Conservation (phyloP, 1,139 yeast genomes). For the Diutina neorugosa region DNA sequence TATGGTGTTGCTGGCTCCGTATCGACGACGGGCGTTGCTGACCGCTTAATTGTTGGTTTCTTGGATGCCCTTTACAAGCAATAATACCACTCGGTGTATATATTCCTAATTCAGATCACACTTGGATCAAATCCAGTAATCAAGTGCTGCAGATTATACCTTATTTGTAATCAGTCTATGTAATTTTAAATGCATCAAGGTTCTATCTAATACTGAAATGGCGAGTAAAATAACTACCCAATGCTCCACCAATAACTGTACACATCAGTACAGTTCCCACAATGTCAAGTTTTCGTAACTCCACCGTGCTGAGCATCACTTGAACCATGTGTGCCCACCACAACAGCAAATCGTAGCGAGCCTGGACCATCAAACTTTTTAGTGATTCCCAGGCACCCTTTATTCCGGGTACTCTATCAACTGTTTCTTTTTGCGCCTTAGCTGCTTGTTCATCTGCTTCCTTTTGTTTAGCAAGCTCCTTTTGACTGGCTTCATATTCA, state of each 20-base stretch:
- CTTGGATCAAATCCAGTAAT: neutral
- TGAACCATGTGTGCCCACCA: neutral
- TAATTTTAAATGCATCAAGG: neutral
- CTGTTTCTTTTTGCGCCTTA: neutral
- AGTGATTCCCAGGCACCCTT: neutral
- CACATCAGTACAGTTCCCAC: neutral
- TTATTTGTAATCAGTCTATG: neutral
- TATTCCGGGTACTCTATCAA: neutral
- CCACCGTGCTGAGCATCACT: neutral
- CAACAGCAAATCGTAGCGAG: neutral
- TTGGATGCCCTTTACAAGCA: conserved; percentile 62
- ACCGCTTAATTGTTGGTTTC: conserved; percentile 63
- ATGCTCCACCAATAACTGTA: neutral
- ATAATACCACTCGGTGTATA: neutral
- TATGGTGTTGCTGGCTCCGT: conserved; percentile 95
- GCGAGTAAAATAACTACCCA: neutral
- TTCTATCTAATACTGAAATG: neutral
- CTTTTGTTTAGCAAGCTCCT: neutral
- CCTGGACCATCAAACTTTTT: neutral
- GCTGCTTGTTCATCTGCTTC: neutral
- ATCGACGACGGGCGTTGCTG: conserved; percentile 76
- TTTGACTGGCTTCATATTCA: neutral
- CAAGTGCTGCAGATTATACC: neutral
- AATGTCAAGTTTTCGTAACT: neutral
- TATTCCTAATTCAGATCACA: neutral